Base-by-base conservation (phyloP, 495 filamentous ascomycete species). In the Lichina pygmaea region DNA sequence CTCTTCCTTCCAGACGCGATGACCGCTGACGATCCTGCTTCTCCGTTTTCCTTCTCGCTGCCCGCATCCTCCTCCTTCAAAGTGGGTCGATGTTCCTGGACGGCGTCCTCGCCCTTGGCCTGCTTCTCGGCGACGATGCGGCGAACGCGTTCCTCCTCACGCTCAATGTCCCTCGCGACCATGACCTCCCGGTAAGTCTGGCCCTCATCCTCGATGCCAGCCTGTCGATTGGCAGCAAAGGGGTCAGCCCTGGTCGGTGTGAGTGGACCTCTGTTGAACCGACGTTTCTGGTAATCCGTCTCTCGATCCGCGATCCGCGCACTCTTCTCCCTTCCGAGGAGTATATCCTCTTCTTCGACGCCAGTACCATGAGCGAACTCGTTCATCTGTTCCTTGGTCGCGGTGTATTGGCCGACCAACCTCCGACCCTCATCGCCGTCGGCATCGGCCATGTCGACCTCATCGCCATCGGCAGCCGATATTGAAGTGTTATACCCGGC, bases 261-360 rank as follows among this genome's bases (percentile, higher is more conserved):
- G 48, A 94, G 65, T 37, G 61, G 55, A 44, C 75, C 78, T 42
- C 89, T 82, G 54, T 89, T 72, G 55, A 86, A 84, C 44, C 83
- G 73, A 46, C 86, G 82, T 63, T 93, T 93, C 61, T 99, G 91
- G 56, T 99, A 99, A 55, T 94, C 86, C 46, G 86, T 91, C 65
- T 95, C 85, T 49, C 91, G 75, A 52, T 86, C 82, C 15, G 78
- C 70, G 57, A 99, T 93, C 54, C 84, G 75, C 17, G 78, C 82
- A 57, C 79, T 74, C 62, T 89, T 79, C 62, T 94, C 89, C 55
- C 82, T 77, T 33, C 77, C 78, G 34, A 83, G 66, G 49, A 99
- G 65, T 10, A 84, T 79, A 55, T 99, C 91, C 51, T 89, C 86
- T 58, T 94, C 86, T 57, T 86, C 82, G 17, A 83, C 82, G 39